A percentile compares a stretch with the other conserved stretches of the same genome.
phyloP scores from a whole-genome alignment of 305 asterid genomes.

The Lippia alba region DNA sequence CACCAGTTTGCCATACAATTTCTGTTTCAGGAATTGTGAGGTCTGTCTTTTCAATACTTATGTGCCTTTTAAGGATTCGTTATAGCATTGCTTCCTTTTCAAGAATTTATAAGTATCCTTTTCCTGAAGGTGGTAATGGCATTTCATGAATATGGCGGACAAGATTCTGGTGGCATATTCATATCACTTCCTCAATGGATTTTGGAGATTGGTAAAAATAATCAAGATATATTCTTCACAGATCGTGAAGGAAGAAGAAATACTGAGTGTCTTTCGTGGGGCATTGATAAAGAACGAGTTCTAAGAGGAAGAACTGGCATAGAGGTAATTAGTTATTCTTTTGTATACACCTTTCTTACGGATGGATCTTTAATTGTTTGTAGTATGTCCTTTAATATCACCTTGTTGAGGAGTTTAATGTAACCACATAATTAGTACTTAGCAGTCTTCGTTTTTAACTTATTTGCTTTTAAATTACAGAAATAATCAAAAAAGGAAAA shows the following conservation, averaged over 20 bases:
- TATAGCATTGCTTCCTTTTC: neutral
- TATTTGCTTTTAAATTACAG: neutral
- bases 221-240: conserved; percentile 77
- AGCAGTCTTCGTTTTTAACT: neutral
- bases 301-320: conserved; percentile 78
- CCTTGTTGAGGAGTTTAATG: neutral
- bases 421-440: neutral
- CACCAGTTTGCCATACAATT: neutral
- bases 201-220: conserved; percentile 74
- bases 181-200: conserved; percentile 81
- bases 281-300: conserved; percentile 72
- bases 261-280: conserved; percentile 80
- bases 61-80: too few relatives aligned
- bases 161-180: conserved; percentile 59
- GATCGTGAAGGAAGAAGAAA: conserved; percentile 83
- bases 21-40: too few relatives aligned
- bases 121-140: conserved; percentile 67
- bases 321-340: conserved; percentile 52
- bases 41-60: too few relatives aligned
- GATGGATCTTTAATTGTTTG: neutral
- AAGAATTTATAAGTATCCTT: conserved; percentile 29
- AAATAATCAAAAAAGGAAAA: neutral
- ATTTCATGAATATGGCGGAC: conserved; percentile 74
- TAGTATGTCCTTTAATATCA: conserved; percentile 8
- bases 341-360: conserved; percentile 13